Evolutionary conservation across 192 early-diverging fungal genomes (phyloP).

Genomic region (Backusella tuberculispora): DNA sequence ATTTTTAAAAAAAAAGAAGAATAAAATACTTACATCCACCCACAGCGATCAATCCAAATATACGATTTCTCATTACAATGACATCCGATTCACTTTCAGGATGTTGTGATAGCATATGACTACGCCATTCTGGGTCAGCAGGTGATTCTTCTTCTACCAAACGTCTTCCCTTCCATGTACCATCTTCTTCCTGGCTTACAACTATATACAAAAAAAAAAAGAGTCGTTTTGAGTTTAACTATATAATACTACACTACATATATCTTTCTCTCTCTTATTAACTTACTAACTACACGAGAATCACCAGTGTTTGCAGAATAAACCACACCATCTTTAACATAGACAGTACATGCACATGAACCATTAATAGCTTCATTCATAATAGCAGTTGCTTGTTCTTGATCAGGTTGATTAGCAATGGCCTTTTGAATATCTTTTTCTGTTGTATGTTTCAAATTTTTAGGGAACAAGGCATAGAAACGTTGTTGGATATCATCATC

Average conservation of each 20-base stretch:
- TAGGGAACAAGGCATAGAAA: slow-evolving; percentile 44
- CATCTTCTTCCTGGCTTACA: slow-evolving; percentile 77
- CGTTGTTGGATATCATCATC: slow-evolving; percentile 50
- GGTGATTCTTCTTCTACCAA: slow-evolving; percentile 64
- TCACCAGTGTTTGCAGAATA: slow-evolving; percentile 61
- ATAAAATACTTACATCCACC: slow-evolving; percentile 35
- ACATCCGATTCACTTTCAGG: slow-evolving; percentile 25
- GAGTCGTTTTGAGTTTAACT: slow-evolving; percentile 37
- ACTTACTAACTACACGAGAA: slow-evolving; percentile 55
- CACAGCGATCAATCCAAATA: slow-evolving; percentile 37
- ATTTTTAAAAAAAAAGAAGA: too few relatives aligned
- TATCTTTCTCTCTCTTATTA: background rate
- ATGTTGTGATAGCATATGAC: slow-evolving; percentile 46
- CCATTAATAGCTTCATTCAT: slow-evolving; percentile 49
- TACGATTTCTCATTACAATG: slow-evolving; percentile 24
- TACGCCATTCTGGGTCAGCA: slow-evolving; percentile 39
- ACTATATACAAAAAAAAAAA: slow-evolving; percentile 43
- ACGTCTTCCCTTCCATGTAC: slow-evolving; percentile 55
- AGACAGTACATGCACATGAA: slow-evolving; percentile 60
- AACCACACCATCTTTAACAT: slow-evolving; percentile 52
- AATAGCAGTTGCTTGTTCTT: slow-evolving; percentile 35
- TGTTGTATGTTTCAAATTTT: slow-evolving; percentile 43
- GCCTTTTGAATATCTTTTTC: slow-evolving; percentile 30
- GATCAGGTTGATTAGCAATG: slow-evolving; percentile 22
- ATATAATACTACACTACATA: slow-evolving; percentile 24